These are phyloP conservation scores for Cladosporium colombiae DNA, from an alignment of 2,329 filamentous ascomycete genomes.

Conservation along the genomic window DNA sequence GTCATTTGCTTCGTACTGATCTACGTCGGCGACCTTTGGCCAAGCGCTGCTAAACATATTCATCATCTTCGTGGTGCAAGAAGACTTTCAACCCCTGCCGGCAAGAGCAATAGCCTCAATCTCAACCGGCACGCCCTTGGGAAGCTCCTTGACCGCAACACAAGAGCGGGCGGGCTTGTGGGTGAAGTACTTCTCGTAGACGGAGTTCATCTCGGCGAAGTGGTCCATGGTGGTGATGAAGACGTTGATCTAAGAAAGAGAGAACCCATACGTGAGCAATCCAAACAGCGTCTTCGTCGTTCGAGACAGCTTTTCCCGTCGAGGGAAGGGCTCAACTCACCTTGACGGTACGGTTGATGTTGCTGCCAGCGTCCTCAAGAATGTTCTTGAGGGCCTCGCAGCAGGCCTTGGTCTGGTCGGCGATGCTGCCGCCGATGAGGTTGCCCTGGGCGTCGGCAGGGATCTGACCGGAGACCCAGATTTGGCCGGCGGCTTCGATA, in stretches of 20 bases:
- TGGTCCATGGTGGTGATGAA: constrained; percentile 90
- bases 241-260: constrained; percentile 53
- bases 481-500: constrained; percentile 66
- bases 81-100: constrained; percentile 26
- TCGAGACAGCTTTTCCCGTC: too few species aligned
- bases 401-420: constrained; percentile 69
- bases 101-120: constrained; percentile 79
- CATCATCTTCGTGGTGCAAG: background rate
- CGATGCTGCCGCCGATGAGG: constrained; percentile 64
- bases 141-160: constrained; percentile 85
- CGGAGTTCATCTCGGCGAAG: constrained; percentile 83
- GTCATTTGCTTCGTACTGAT: constrained; percentile 6
- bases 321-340: too few species aligned
- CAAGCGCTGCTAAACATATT: background rate
- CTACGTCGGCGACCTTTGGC: background rate
- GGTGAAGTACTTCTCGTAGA: constrained; percentile 78
- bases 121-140: constrained; percentile 83
- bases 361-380: constrained; percentile 76
- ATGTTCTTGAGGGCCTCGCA: constrained; percentile 83
- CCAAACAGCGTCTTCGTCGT: too few species aligned
- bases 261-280: constrained; percentile 16
- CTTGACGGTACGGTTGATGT: constrained; percentile 81
- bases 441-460: constrained; percentile 65
- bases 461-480: constrained; percentile 75
- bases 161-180: constrained; percentile 88